Percentiles rank a stretch among this genome's conserved stretches.
These are phyloP conservation scores for Lignosus rhinocerotis DNA, from an alignment of 1,284 basidiomycete genomes.

Conservation along the genomic window DNA sequence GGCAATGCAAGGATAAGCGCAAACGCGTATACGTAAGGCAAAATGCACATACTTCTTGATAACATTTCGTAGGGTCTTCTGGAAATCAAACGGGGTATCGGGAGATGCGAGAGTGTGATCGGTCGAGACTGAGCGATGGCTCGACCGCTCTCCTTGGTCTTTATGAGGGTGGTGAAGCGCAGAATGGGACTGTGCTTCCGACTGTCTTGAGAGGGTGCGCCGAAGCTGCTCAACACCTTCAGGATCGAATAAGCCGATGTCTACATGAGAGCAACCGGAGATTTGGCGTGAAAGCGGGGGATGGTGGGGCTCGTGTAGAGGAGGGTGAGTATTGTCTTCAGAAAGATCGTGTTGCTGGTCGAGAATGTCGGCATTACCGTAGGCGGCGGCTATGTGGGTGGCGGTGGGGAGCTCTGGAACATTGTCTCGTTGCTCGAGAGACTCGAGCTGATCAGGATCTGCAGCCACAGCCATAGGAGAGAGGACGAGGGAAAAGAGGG, in stretches of 20 bases:
- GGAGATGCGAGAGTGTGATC: conserved; percentile 29
- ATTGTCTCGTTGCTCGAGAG: conserved; percentile 22
- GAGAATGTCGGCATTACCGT: conserved; percentile 21
- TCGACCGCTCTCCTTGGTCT: background rate
- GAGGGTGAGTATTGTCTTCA: background rate
- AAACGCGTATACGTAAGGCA: background rate
- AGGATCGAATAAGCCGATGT: conserved; percentile 34
- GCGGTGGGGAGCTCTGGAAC: conserved; percentile 27
- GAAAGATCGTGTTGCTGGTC: conserved; percentile 8
- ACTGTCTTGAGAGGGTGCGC: conserved; percentile 28
- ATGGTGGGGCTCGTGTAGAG: background rate
- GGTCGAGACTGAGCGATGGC: conserved; percentile 13
- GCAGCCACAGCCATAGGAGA: conserved; percentile 17
- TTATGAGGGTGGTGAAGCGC: background rate
- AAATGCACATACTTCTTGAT: conserved; percentile 40
- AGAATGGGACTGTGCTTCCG: conserved; percentile 14
- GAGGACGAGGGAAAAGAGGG: background rate
- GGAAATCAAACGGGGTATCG: conserved; percentile 47
- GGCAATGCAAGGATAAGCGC: background rate
- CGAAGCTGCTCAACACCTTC: conserved; percentile 34
- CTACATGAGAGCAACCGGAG: conserved; percentile 19
- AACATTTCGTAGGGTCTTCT: conserved; percentile 40
- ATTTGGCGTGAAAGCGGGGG: conserved; percentile 2
- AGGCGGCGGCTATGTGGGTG: conserved; percentile 21
- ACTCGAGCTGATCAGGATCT: conserved; percentile 24